phyloP scores from a whole-genome alignment of 495 filamentous ascomycete genomes.

The Apodospora peruviana region DNA sequence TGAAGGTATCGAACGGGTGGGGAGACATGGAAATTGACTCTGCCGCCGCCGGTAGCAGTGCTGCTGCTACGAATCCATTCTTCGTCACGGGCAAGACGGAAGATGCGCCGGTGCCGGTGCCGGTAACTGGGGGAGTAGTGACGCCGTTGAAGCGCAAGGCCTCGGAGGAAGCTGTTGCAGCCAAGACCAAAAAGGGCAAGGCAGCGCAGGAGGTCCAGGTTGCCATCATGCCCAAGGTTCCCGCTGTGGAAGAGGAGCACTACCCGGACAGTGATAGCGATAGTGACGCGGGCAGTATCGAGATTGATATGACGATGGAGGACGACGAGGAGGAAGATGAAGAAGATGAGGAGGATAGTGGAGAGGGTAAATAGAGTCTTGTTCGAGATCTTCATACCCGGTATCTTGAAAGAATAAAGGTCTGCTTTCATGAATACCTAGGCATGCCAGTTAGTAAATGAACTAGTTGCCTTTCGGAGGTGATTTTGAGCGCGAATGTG shows the following conservation, averaged over 20 bases:
- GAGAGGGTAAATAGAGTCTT: background rate
- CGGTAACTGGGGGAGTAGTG: slow-evolving; percentile 4
- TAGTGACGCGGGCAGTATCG: slow-evolving; percentile 17
- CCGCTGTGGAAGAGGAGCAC: slow-evolving; percentile 8
- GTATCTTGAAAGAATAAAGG: no score
- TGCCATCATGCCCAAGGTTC: slow-evolving; percentile 7
- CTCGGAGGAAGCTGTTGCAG: background rate
- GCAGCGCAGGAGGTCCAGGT: slow-evolving; percentile 44
- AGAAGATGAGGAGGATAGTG: slow-evolving; percentile 8
- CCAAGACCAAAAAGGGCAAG: background rate
- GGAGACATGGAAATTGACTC: slow-evolving; percentile 15
- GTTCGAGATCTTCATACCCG: no score
- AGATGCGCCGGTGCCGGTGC: background rate
- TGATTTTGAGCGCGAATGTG: no score
- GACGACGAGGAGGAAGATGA: slow-evolving; percentile 22
- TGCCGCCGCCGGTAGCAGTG: background rate
- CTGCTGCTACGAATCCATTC: background rate
- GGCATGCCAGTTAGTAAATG: no score
- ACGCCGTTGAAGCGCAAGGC: slow-evolving; percentile 39
- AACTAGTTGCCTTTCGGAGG: no score
- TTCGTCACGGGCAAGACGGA: background rate
- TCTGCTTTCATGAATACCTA: no score
- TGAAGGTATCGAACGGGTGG: background rate
- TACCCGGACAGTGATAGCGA: slow-evolving; percentile 20
- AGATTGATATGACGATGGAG: slow-evolving; percentile 25